Conservation (phyloP, 2,329 filamentous ascomycete genomes). For the Penicillium palitans region DNA sequence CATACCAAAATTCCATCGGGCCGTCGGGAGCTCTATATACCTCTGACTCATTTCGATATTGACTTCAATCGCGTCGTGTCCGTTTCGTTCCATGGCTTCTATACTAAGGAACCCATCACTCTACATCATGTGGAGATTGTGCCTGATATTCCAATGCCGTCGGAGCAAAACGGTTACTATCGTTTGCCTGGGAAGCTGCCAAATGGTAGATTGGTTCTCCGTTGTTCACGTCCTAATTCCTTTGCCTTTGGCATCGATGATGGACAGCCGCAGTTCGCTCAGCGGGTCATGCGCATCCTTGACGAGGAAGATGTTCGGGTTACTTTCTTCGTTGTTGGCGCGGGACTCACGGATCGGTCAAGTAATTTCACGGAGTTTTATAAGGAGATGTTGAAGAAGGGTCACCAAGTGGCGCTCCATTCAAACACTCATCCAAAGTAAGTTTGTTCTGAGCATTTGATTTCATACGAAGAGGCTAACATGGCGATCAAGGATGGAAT, state of each 20-base stretch:
- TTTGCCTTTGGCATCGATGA: conserved; percentile 75
- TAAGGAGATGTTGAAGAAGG: conserved; percentile 59
- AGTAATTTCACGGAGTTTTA: conserved; percentile 66
- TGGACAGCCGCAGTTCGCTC: conserved; percentile 60
- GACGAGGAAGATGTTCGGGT: conserved; percentile 63
- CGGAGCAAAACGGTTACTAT: conserved; percentile 37
- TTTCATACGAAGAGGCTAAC: conserved; percentile 3
- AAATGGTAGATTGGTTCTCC: conserved; percentile 61
- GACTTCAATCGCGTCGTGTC: conserved; percentile 58
- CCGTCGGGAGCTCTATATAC: conserved; percentile 61
- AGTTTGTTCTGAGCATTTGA: conserved; percentile 7
- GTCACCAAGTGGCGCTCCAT: conserved; percentile 69
- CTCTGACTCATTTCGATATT: conserved; percentile 66
- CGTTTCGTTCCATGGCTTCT: conserved; percentile 66
- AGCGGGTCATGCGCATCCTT: conserved; percentile 62
- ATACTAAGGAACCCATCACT: conserved; percentile 51
- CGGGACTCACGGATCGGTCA: conserved; percentile 57
- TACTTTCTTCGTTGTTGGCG: conserved; percentile 70
- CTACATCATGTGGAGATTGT: conserved; percentile 64
- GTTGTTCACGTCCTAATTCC: conserved; percentile 66
- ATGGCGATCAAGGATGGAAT: conserved; percentile 37
- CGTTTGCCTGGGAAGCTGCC: conserved; percentile 61
- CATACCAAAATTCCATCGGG: neutral
- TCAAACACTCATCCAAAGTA: conserved; percentile 67
- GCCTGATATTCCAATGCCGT: conserved; percentile 48